Evolutionary conservation across 179 eudicot species (phyloP).

Genomic region (Spergularia azorica): DNA sequence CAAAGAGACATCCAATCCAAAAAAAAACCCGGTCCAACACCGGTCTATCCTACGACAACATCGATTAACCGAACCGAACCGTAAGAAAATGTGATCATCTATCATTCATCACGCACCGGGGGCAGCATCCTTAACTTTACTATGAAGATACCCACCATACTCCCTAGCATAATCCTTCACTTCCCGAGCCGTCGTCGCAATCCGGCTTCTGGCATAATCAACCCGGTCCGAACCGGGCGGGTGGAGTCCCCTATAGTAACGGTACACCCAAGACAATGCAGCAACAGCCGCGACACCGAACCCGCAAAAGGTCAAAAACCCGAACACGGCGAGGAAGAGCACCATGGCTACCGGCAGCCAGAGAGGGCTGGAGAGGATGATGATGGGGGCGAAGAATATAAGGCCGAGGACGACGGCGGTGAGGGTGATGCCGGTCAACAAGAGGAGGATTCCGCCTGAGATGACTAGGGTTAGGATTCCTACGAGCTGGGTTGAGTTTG

Average conservation of each 20-base stretch:
- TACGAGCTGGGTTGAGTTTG: conserved; percentile 59
- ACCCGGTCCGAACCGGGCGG: conserved; percentile 85
- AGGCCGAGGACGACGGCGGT: conserved; percentile 47
- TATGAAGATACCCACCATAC: conserved; percentile 78
- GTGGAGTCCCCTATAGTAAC: conserved; percentile 64
- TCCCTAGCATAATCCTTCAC: conserved; percentile 89
- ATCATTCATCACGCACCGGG: conserved; percentile 84
- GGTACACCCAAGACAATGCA: conserved; percentile 59
- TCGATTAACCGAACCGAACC: neutral
- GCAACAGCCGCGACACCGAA: conserved; percentile 40
- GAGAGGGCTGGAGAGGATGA: conserved; percentile 66
- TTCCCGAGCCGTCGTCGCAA: conserved; percentile 70
- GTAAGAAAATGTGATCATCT: too few relatives aligned
- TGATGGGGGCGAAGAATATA: conserved; percentile 61
- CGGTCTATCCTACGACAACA: too few relatives aligned
- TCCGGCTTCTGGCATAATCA: conserved; percentile 73
- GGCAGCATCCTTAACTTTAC: conserved; percentile 87
- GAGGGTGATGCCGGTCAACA: conserved; percentile 64
- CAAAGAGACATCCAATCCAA: too few relatives aligned
- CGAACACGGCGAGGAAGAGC: conserved; percentile 36
- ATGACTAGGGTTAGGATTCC: conserved; percentile 66
- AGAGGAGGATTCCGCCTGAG: conserved; percentile 55
- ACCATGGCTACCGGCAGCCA: conserved; percentile 67
- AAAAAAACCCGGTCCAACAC: too few relatives aligned
- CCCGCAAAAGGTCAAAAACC: conserved; percentile 46